Percentiles rank a stretch among this genome's conserved stretches.
Evolutionary conservation across 768 basidiomycete genomes (phyloP).

Genomic region (Macrolepiota albuminosa): DNA sequence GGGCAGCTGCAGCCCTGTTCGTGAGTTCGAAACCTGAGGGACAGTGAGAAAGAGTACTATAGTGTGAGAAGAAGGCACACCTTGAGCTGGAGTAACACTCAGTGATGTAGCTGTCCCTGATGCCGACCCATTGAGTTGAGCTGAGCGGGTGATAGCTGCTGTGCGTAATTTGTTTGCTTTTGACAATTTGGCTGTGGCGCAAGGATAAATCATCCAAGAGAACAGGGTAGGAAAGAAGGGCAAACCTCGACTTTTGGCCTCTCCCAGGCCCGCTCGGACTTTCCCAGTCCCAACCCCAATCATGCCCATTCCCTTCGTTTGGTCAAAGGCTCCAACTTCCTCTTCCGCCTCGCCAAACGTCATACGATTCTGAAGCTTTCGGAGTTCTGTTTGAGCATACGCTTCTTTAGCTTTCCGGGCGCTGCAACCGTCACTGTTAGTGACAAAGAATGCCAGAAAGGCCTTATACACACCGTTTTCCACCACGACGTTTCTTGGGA

Average conservation of each 20-base stretch:
- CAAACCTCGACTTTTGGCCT: slow-evolving; percentile 88
- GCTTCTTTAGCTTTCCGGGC: slow-evolving; percentile 99
- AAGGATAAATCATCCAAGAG: neutral
- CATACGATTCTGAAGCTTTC: slow-evolving; percentile 97
- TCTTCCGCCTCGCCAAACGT: slow-evolving; percentile 93
- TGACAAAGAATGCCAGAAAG: neutral
- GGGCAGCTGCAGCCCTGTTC: slow-evolving; percentile 82
- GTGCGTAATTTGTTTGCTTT: slow-evolving; percentile 91
- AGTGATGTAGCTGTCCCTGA: slow-evolving; percentile 91
- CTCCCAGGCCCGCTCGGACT: slow-evolving; percentile 82
- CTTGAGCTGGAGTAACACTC: slow-evolving; percentile 95
- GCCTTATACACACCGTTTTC: slow-evolving; percentile 65
- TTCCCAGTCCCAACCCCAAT: slow-evolving; percentile 85
- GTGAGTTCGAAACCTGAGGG: slow-evolving; percentile 84
- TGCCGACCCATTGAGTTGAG: slow-evolving; percentile 41
- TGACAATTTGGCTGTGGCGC: slow-evolving; percentile 79
- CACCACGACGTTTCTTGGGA: slow-evolving; percentile 92
- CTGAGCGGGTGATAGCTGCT: slow-evolving; percentile 74
- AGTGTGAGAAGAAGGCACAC: slow-evolving; percentile 28
- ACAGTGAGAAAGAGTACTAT: slow-evolving; percentile 13
- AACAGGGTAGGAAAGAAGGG: slow-evolving; percentile 2
- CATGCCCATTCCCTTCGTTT: slow-evolving; percentile 99
- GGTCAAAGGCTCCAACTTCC: slow-evolving; percentile 94
- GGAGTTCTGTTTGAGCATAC: slow-evolving; percentile 92
- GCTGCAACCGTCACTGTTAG: slow-evolving; percentile 32